Evolutionary conservation across 2,329 filamentous ascomycete genomes (phyloP).

Genomic region (Colletotrichum falcatum): DNA sequence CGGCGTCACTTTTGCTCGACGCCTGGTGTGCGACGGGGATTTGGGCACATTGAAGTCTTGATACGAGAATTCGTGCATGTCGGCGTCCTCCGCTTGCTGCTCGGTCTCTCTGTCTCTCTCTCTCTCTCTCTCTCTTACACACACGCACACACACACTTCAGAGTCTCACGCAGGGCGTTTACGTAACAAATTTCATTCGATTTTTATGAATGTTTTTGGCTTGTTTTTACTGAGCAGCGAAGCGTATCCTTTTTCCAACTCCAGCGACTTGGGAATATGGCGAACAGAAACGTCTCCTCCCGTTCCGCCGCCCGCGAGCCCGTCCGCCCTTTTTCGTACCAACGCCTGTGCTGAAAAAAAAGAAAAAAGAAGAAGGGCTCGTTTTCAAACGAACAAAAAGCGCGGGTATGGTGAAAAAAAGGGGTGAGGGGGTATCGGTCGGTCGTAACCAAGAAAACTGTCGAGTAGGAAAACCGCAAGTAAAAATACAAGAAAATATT

Average conservation of each 20-base stretch:
- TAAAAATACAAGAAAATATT: not conserved
- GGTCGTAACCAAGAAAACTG: not conserved
- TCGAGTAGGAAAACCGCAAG: not conserved
- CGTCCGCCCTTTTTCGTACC: not conserved
- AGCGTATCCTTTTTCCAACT: not conserved
- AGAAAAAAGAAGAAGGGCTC: too few species aligned
- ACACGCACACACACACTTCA: not conserved
- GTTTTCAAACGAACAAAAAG: conserved; percentile 3
- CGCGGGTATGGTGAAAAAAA: conserved; percentile 29
- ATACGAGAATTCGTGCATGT: not conserved
- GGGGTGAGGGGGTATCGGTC: conserved; percentile 28
- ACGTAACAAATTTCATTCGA: not conserved
- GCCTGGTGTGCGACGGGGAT: not conserved
- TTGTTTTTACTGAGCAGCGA: conserved; percentile 9
- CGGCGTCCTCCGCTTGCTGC: not conserved
- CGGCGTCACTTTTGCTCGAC: not conserved
- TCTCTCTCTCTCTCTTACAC: too few species aligned
- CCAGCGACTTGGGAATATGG: not conserved
- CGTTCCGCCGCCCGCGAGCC: not conserved
- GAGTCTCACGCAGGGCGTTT: not conserved
- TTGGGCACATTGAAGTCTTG: too few species aligned
- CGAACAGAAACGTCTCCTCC: not conserved
- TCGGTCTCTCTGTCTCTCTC: too few species aligned
- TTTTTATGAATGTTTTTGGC: not conserved
- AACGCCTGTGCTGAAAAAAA: conserved; percentile 17